phyloP scores from a whole-genome alignment of 345 rosid species.

The Cardiospermum halicacabum region DNA sequence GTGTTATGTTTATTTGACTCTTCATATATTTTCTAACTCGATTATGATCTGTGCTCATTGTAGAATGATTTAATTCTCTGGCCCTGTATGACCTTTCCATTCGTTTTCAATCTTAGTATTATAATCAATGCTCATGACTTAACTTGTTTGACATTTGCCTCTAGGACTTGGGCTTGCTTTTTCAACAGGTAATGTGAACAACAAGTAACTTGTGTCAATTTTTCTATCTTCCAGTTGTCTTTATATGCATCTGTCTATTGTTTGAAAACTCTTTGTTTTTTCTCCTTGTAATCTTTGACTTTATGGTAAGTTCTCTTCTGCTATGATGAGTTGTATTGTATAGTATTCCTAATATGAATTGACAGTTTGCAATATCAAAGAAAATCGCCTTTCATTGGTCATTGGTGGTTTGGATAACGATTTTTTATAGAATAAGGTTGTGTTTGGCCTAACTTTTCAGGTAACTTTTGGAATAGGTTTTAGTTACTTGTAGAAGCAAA shows the following conservation, averaged over 20 bases:
- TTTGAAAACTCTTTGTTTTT: not conserved
- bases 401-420: too few relatives aligned
- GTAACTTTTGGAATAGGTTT: too few relatives aligned
- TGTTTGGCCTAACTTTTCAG: too few relatives aligned
- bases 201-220: not conserved
- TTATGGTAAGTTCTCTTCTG: not conserved
- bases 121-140: not conserved
- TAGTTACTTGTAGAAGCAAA: not conserved
- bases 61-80: not conserved
- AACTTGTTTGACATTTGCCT: not conserved
- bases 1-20: not conserved
- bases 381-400: too few relatives aligned
- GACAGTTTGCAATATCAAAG: too few relatives aligned
- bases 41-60: not conserved
- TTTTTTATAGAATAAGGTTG: too few relatives aligned
- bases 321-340: conserved; percentile 6
- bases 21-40: too few relatives aligned
- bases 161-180: not conserved
- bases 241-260: not conserved
- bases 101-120: not conserved
- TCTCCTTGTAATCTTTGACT: not conserved
- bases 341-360: not conserved
- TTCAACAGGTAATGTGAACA: not conserved
- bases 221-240: not conserved
- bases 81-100: too few relatives aligned